Base-by-base conservation (phyloP, 805 yeast genomes). In the Pichia deserticola region DNA sequence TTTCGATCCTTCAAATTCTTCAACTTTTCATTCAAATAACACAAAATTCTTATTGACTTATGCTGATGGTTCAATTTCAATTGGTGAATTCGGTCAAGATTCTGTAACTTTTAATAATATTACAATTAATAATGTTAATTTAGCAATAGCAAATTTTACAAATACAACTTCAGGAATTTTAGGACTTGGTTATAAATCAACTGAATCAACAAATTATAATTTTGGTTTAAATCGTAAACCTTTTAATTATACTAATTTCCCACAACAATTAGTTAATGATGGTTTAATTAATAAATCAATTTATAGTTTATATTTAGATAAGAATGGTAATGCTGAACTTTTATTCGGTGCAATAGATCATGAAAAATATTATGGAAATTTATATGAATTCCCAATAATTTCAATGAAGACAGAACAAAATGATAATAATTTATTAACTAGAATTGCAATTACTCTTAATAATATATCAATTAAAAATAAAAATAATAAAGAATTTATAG, bases 261-360 rank as follows among this genome's bases (percentile, higher is more conserved):
- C 95, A 0, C 56, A 70, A 49, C 73, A 75, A 50, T 65, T 87
- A 70, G 80, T 73, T 46, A 61, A 68, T 33, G 75, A 76, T 45
- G 89, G 88, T 1, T 57, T 75, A 41, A 84, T 81, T 54, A 56
- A 72, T 40, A 72, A 74, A 46, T 70, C 71, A 41, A 76, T 76
- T 1, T 86, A 82, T 61, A 83, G 89, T 1, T 67, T 86, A 47
- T 83, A 69, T 57, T 70, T 86, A 63, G 62, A 66, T 4, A 56
- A 61, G 15, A 63, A 65, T 38, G 67, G 76, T 2, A 41, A 57
- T 5, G 89, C 88, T 10, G 63, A 71, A 11, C 68, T 84, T 20
- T 62, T 84, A 45, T 84, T 84, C 67, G 90, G 92, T 45, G 92
- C 82, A 36, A 74, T 81, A 30, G 90, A 84, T 58, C 76, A 75